These are phyloP conservation scores for Malbranchea zuffiana DNA, from an alignment of 2,329 filamentous ascomycete genomes.

Conservation along the genomic window DNA sequence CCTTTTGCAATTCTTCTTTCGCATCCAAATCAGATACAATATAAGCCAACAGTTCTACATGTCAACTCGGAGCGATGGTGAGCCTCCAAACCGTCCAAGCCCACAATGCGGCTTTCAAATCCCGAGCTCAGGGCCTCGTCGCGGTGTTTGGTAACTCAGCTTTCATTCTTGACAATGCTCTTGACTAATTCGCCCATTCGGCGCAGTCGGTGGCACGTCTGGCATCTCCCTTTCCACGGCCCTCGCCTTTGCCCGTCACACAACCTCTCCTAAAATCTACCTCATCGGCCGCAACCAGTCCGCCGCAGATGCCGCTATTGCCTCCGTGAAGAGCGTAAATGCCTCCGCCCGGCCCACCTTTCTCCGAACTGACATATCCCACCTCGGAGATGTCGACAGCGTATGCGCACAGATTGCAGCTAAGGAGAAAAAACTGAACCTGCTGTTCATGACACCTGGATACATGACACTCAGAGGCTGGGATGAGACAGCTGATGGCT, in stretches of 20 bases:
- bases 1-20: no score
- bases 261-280: slow-evolving; percentile 39
- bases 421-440: slow-evolving; percentile 25
- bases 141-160: slow-evolving; percentile 16
- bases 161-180: no score
- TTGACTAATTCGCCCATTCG: slow-evolving; percentile 1
- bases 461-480: slow-evolving; percentile 25
- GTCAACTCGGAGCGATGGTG: slow-evolving; percentile 18
- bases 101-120: slow-evolving; percentile 17
- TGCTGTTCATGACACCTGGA: slow-evolving; percentile 32
- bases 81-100: slow-evolving; percentile 14
- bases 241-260: slow-evolving; percentile 36
- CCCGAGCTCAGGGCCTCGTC: slow-evolving; percentile 13
- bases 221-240: slow-evolving; percentile 43
- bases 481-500: slow-evolving; percentile 25
- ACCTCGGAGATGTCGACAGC: slow-evolving; percentile 26
- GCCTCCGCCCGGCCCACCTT: slow-evolving; percentile 20
- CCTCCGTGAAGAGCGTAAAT: slow-evolving; percentile 25
- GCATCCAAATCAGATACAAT: no score
- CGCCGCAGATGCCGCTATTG: slow-evolving; percentile 35
- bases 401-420: slow-evolving; percentile 22
- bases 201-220: slow-evolving; percentile 40
- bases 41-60: no score
- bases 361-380: slow-evolving; percentile 26
- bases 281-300: slow-evolving; percentile 37